Percentiles rank a stretch among this genome's conserved stretches.
Evolutionary conservation across 768 basidiomycete species (phyloP).

Genomic region (Suillus bovinus): DNA sequence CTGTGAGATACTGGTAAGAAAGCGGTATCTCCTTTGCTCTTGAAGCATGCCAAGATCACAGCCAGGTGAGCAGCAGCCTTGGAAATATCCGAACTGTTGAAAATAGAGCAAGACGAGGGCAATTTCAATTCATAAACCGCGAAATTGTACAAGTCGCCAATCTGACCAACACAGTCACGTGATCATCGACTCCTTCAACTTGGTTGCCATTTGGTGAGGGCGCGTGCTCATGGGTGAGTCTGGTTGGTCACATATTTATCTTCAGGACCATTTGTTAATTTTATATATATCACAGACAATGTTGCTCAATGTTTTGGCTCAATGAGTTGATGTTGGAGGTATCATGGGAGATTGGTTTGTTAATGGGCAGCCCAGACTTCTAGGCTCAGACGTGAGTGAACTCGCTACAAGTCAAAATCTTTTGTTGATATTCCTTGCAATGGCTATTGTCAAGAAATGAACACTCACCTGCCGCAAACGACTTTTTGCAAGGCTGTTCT

Average conservation of each 20-base stretch:
- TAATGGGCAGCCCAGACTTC: conserved; percentile 57
- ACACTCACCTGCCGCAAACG: conserved; percentile 70
- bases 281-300: conserved; percentile 51
- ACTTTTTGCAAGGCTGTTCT: conserved; percentile 82
- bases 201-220: too few species aligned
- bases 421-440: conserved; percentile 27
- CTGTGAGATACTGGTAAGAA: conserved; percentile 31
- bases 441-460: conserved; percentile 85
- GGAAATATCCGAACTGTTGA: conserved; percentile 33
- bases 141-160: too few species aligned
- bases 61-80: conserved; percentile 70
- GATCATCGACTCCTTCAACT: too few species aligned
- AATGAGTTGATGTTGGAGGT: conserved; percentile 47
- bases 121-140: neutral
- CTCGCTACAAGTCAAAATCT: neutral
- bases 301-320: conserved; percentile 56
- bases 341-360: conserved; percentile 54
- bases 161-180: too few species aligned
- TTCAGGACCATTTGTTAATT: neutral
- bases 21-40: conserved; percentile 48
- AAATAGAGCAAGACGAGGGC: conserved; percentile 12
- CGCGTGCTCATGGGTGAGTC: conserved; percentile 52
- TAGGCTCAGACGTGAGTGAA: conserved; percentile 54
- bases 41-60: conserved; percentile 58
- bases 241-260: conserved; percentile 15